Base-by-base conservation (phyloP, 495 filamentous ascomycete species). In the Glarea lozoyensis region DNA sequence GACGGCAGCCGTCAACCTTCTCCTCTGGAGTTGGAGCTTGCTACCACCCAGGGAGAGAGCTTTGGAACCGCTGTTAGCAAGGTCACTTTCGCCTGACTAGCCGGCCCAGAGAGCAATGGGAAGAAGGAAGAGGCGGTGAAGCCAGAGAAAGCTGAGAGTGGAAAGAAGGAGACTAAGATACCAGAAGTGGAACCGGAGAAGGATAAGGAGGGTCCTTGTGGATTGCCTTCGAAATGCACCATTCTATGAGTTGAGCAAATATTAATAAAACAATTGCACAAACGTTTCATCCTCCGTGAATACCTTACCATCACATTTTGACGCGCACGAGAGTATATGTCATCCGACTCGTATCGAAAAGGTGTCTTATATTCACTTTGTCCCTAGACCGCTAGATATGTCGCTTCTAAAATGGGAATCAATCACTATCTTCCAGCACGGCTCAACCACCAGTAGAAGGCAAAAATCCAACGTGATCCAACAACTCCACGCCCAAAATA, bases 1-100 rank as follows among this genome's bases (percentile, higher is more conserved):
- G 82, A 93, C 39, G 92, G 92, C 53, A 83, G 82, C 33, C 84
- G 92, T 56, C 75, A 85, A 66, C 93, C 93, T 18, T 71, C 71
- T 15, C 65, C 62, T 5, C 66, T 70, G 42, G 93, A 99, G 69
- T 67, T 94, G 46, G 61, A 79, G 53, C 56, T 99, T 24, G 92
- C 93, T 42, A 70, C 67, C 40, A 72, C 66, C 50, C 92, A 97
- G 67, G 92, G 93, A 58, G 78, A 85, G 71, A 60, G 71, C 41
- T 99, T 97, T 72, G 95, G 88, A 66, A 69, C 82, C 64, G 66
- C 73, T 52, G 77, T 95, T 43, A 57, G 76, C 54, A 86, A 84
- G 70, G 75, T 75, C 61, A 73, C 67, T 51, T 82, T 82, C 61
- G 72, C 69, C 23, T 98, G 87, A 94, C 84, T 94, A 67, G 75